Evolutionary conservation across 371 early-diverging fungal genomes (phyloP).

Genomic region (Lichtheimia ramosa): DNA sequence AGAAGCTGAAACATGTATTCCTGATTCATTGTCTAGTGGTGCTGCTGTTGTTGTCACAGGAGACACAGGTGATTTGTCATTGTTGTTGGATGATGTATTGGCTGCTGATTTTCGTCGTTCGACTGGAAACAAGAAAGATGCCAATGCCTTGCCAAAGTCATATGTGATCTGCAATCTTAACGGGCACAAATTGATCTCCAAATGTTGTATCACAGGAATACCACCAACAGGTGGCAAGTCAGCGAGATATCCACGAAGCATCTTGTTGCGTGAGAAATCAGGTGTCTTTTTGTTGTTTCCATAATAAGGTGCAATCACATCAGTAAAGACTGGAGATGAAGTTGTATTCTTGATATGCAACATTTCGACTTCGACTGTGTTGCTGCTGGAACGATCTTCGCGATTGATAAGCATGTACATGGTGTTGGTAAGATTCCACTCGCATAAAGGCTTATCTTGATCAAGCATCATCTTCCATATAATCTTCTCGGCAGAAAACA

Average conservation of each 20-base stretch:
- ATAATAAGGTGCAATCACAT: conserved; percentile 69
- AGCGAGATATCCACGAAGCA: conserved; percentile 77
- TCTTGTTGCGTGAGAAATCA: conserved; percentile 76
- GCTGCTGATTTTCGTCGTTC: conserved; percentile 22
- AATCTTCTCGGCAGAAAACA: conserved; percentile 42
- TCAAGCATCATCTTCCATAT: conserved; percentile 63
- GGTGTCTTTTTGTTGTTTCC: conserved; percentile 24
- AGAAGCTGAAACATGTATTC: neutral
- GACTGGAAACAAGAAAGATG: conserved; percentile 76
- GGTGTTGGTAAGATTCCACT: conserved; percentile 54
- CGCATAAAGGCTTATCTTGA: conserved; percentile 49
- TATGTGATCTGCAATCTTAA: conserved; percentile 79
- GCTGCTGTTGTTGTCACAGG: neutral
- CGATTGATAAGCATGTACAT: conserved; percentile 53
- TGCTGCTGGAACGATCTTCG: conserved; percentile 63
- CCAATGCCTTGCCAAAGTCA: conserved; percentile 72
- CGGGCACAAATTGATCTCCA: conserved; percentile 83
- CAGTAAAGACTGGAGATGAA: conserved; percentile 55
- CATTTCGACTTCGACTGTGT: conserved; percentile 74
- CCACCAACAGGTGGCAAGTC: conserved; percentile 85
- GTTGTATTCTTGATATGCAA: conserved; percentile 68
- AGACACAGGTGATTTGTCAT: neutral
- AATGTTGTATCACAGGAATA: conserved; percentile 82
- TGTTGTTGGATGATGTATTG: neutral
- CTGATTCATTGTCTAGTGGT: neutral